Evolutionary conservation across 352 stramenopile genomes (phyloP).

Genomic region (Phytophthora parvispora): DNA sequence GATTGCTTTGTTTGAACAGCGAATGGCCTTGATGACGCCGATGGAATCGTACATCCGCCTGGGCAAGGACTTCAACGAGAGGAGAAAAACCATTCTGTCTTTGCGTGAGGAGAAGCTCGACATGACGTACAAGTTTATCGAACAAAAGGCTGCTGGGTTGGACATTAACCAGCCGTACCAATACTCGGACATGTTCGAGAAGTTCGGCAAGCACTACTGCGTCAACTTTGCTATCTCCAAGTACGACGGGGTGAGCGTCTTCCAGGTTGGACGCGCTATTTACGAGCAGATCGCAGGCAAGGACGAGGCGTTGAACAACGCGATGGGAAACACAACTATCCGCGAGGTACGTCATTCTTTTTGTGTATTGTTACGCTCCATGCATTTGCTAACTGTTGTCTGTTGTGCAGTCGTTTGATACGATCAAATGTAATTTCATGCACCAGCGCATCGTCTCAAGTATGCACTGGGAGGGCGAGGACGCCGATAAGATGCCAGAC

Average conservation of each 20-base stretch:
- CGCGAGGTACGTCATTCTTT: constrained; percentile 39
- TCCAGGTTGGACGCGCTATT: constrained; percentile 70
- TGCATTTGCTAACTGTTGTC: neutral
- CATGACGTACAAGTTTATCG: constrained; percentile 85
- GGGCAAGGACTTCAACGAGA: constrained; percentile 67
- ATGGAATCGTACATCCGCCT: constrained; percentile 85
- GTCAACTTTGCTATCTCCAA: constrained; percentile 82
- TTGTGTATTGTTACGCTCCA: neutral
- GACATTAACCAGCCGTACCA: constrained; percentile 71
- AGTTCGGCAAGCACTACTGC: constrained; percentile 86
- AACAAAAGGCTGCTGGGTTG: constrained; percentile 70
- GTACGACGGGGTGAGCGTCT: constrained; percentile 74
- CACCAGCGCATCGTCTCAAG: constrained; percentile 84
- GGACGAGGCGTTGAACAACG: constrained; percentile 61
- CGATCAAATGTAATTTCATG: constrained; percentile 86
- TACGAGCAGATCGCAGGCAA: constrained; percentile 81
- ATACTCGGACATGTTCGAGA: constrained; percentile 85
- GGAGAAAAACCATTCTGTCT: constrained; percentile 63
- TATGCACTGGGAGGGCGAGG: constrained; percentile 68
- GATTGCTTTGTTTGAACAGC: constrained; percentile 27
- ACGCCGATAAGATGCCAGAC: constrained; percentile 59
- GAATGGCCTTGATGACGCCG: constrained; percentile 82
- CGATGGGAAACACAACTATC: constrained; percentile 72
- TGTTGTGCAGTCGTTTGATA: constrained; percentile 61
- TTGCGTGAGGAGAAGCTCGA: constrained; percentile 83